phyloP scores from a whole-genome alignment of 139 green algal genomes.

The Trebouxia sp. region DNA sequence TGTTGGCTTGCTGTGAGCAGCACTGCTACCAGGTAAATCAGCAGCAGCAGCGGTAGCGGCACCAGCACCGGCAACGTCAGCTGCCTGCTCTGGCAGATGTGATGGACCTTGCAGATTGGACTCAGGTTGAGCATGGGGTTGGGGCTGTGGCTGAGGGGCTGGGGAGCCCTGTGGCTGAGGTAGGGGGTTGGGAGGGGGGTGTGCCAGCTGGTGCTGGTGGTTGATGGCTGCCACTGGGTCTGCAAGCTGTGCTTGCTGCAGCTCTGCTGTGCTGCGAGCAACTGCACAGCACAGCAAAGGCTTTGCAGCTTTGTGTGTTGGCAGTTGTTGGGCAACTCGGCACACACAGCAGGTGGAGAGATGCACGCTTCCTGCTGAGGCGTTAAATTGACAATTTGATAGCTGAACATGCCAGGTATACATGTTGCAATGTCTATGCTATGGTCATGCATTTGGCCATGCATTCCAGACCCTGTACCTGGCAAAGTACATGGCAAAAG shows the following conservation, averaged over 20 bases:
- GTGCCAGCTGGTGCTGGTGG: background rate
- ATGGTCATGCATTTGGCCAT: background rate
- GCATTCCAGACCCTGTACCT: background rate
- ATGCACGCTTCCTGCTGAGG: background rate
- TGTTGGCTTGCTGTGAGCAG: background rate
- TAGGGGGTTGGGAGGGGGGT: too few relatives aligned
- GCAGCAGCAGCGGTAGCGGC: background rate
- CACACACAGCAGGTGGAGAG: background rate
- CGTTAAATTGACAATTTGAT: too few relatives aligned
- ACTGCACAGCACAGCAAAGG: background rate
- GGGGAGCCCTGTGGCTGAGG: background rate
- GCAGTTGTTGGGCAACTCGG: too few relatives aligned
- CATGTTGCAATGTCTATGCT: background rate
- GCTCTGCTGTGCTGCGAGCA: background rate
- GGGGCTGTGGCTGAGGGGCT: background rate
- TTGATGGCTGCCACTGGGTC: background rate
- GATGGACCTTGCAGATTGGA: background rate
- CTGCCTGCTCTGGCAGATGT: background rate
- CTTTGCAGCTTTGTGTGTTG: background rate
- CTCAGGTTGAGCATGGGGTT: background rate
- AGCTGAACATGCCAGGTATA: background rate
- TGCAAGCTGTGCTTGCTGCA: constrained; percentile 12
- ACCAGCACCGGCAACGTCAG: background rate
- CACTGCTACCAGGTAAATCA: constrained; percentile 11
- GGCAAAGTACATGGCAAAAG: background rate